Percentiles rank a stretch among this genome's conserved stretches.
Evolutionary conservation across 805 yeast species (phyloP).

Genomic region (Nakazawaea pomicola): DNA sequence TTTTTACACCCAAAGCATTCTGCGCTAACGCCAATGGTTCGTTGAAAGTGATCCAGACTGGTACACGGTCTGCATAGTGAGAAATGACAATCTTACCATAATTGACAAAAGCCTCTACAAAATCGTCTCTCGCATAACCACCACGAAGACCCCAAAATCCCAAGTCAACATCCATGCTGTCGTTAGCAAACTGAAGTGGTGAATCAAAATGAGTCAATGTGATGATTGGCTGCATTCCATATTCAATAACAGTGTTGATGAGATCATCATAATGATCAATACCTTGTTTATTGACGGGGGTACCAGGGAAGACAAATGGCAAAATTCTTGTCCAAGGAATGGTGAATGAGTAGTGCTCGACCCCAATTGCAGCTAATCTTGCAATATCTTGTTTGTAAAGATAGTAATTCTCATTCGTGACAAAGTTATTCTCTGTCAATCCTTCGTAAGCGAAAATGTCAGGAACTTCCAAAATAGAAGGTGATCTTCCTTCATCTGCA

Average conservation of each 20-base stretch:
- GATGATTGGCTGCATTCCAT: conserved; percentile 22
- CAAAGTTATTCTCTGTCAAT: conserved; percentile 18
- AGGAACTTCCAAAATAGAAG: conserved; percentile 25
- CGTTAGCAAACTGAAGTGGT: conserved; percentile 19
- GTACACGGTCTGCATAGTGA: conserved; percentile 27
- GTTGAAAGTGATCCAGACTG: conserved; percentile 27
- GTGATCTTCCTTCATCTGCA: conserved; percentile 28
- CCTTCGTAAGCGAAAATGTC: conserved; percentile 13
- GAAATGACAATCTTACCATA: conserved; percentile 27
- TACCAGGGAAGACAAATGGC: conserved; percentile 20
- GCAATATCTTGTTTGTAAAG: conserved; percentile 29
- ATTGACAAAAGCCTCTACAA: conserved; percentile 27
- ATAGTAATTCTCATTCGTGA: conserved; percentile 28
- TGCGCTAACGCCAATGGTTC: conserved; percentile 27
- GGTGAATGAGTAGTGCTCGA: conserved; percentile 26
- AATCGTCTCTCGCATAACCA: conserved; percentile 15
- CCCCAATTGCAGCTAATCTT: conserved; percentile 28
- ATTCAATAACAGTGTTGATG: conserved; percentile 8
- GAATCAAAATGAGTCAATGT: conserved; percentile 32
- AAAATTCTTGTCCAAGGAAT: conserved; percentile 32
- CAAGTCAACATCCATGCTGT: conserved; percentile 14
- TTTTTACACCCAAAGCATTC: conserved; percentile 22
- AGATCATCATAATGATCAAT: conserved; percentile 11
- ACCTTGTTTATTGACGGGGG: conserved; percentile 12
- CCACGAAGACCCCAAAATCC: conserved; percentile 19